These are phyloP conservation scores for Anthracocystis walkeri DNA, from an alignment of 1,284 basidiomycete genomes.

Conservation along the genomic window DNA sequence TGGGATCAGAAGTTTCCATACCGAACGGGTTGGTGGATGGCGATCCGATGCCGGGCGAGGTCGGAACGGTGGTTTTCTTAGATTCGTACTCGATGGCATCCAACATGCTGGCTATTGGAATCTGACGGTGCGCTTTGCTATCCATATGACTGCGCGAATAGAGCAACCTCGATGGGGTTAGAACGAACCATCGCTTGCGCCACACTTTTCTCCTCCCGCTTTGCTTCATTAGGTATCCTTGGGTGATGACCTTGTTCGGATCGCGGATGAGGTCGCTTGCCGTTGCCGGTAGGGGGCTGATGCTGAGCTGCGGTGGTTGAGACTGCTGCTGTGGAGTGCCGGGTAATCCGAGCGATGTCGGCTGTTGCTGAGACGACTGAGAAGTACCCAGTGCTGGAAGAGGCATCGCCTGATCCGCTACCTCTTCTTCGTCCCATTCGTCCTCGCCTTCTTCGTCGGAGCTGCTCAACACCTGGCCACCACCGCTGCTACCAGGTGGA, in stretches of 20 bases:
- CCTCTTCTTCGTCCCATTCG: conserved; percentile 64
- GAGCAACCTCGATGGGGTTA: conserved; percentile 67
- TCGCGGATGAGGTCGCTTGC: conserved; percentile 51
- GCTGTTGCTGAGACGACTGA: conserved; percentile 14
- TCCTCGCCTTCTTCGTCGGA: conserved; percentile 63
- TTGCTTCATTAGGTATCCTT: conserved; percentile 97
- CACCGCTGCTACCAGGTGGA: conserved; percentile 16
- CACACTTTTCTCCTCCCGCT: conserved; percentile 91
- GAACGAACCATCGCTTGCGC: conserved; percentile 79
- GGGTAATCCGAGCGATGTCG: too few species aligned
- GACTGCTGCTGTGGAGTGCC: not conserved
- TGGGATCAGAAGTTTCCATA: conserved; percentile 23
- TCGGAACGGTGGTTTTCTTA: conserved; percentile 59
- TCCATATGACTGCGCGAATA: conserved; percentile 73
- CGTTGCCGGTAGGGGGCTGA: conserved; percentile 18
- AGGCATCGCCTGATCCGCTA: conserved; percentile 63
- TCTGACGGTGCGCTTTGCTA: conserved; percentile 84
- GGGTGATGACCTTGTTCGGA: conserved; percentile 64
- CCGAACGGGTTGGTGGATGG: conserved; percentile 42
- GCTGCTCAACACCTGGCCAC: conserved; percentile 48
- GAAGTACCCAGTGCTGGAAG: conserved; percentile 44
- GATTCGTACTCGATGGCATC: conserved; percentile 87
- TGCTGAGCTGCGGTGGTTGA: conserved; percentile 17
- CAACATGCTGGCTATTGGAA: conserved; percentile 85
- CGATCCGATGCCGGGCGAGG: conserved; percentile 41